Percentiles rank a stretch among this genome's conserved stretches.
Evolutionary conservation across 2,329 filamentous ascomycete species (phyloP).

Genomic region (Fusarium nodosum): DNA sequence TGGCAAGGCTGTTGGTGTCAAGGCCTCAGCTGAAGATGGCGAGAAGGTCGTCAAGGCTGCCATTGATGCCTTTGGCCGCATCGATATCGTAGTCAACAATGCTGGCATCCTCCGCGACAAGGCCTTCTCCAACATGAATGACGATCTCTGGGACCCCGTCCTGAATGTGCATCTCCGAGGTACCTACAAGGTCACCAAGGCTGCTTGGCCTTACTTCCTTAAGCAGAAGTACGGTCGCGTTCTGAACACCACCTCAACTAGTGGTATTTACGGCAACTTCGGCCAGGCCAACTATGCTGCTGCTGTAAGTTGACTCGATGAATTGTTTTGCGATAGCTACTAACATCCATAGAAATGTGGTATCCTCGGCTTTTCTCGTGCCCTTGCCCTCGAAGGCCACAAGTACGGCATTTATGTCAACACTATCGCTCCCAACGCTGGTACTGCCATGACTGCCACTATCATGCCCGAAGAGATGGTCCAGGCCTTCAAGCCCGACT

Average conservation of each 20-base stretch:
- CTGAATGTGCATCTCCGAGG: slow-evolving; percentile 92
- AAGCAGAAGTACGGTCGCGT: slow-evolving; percentile 99
- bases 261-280: slow-evolving; percentile 99
- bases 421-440: slow-evolving; percentile 97
- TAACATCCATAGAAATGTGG: slow-evolving; percentile 77
- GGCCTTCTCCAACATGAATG: slow-evolving; percentile 97
- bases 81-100: slow-evolving; percentile 98
- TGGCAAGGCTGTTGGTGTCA: slow-evolving; percentile 91
- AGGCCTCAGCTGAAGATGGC: slow-evolving; percentile 93
- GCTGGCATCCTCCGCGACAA: slow-evolving; percentile 98
- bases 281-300: slow-evolving; percentile 98
- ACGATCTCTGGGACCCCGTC: slow-evolving; percentile 92
- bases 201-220: slow-evolving; percentile 96
- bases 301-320: slow-evolving; percentile 69
- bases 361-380: slow-evolving; percentile 95
- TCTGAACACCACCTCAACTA: slow-evolving; percentile 96
- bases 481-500: slow-evolving; percentile 98
- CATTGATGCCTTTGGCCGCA: slow-evolving; percentile 91
- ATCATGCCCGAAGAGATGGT: slow-evolving; percentile 98
- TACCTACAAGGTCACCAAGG: slow-evolving; percentile 97
- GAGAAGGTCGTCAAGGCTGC: slow-evolving; percentile 91
- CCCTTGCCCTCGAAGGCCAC: slow-evolving; percentile 89
- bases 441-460: slow-evolving; percentile 93
- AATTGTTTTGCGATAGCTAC: slow-evolving; percentile 16
- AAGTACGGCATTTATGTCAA: slow-evolving; percentile 99